phyloP scores from a whole-genome alignment of 164 flowering plant species.

The Platanus orientalis region DNA sequence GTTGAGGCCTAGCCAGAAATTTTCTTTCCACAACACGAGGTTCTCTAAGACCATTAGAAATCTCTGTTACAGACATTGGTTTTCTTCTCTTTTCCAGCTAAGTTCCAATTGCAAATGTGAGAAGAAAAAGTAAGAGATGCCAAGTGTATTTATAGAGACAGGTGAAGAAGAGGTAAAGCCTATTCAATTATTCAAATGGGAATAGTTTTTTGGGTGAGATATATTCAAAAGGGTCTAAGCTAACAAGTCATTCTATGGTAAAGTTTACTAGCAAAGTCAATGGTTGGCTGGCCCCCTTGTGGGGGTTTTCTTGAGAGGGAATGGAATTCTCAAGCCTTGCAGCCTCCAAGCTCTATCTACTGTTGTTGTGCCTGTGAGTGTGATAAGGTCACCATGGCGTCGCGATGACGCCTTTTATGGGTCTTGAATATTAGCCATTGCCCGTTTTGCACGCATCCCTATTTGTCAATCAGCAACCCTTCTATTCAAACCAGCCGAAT shows the following conservation, averaged over 20 bases:
- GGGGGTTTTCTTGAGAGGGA: too few species aligned
- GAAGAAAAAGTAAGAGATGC: background rate
- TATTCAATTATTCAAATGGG: background rate
- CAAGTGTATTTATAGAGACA: background rate
- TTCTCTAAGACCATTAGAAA: constrained; percentile 15
- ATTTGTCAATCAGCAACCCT: too few species aligned
- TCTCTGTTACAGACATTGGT: constrained; percentile 25
- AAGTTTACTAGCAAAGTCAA: too few species aligned
- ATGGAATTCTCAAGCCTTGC: too few species aligned
- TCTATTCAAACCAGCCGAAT: too few species aligned
- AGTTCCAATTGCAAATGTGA: background rate
- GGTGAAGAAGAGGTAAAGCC: background rate
- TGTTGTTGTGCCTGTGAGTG: too few species aligned
- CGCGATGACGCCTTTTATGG: constrained; percentile 15
- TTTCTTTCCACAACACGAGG: constrained; percentile 41
- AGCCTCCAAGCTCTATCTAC: background rate
- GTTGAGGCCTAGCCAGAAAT: constrained; percentile 57
- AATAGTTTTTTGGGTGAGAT: background rate
- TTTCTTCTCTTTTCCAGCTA: background rate
- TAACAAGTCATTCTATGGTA: background rate
- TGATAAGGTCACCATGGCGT: constrained; percentile 28
- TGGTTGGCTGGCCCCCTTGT: too few species aligned
- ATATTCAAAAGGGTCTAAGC: background rate
- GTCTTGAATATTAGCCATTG: background rate
- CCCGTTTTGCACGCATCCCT: too few species aligned